phyloP scores from a whole-genome alignment of 225 moss, liverwort and hornwort genomes.

The Straminergon stramineum region DNA sequence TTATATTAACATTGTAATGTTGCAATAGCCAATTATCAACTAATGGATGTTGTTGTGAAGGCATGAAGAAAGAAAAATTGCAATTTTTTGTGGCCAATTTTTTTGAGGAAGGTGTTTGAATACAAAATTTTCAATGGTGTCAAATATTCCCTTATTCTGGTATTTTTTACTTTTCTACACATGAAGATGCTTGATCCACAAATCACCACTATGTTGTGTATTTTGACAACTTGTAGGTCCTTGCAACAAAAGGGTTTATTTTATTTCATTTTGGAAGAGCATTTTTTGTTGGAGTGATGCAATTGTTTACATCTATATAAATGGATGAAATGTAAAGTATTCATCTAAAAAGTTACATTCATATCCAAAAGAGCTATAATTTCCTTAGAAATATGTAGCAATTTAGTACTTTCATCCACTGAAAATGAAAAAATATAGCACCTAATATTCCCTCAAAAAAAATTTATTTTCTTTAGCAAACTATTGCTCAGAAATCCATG shows the following conservation, averaged over 20 bases:
- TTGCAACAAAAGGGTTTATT: not conserved
- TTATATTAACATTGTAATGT: fast-evolving
- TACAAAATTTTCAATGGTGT: not conserved
- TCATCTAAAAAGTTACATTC: not conserved
- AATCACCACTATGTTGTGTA: not conserved
- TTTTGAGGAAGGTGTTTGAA: not conserved
- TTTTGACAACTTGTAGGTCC: not conserved
- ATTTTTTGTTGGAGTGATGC: too few species aligned
- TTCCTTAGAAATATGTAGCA: not conserved
- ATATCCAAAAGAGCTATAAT: not conserved
- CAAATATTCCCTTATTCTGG: not conserved
- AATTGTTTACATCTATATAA: not conserved
- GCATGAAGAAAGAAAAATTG: not conserved
- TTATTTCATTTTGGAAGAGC: fast-evolving
- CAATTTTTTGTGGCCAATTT: not conserved
- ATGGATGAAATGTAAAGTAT: not conserved
- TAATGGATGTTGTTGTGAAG: not conserved
- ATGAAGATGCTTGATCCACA: not conserved
- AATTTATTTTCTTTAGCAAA: not conserved
- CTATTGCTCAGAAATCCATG: not conserved
- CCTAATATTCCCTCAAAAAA: not conserved
- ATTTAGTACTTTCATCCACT: not conserved
- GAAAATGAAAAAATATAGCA: not conserved
- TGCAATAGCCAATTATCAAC: not conserved
- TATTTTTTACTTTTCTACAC: not conserved